Evolutionary conservation across 139 green algal species (phyloP).

Genomic region (Edaphochlamys debaryana): DNA sequence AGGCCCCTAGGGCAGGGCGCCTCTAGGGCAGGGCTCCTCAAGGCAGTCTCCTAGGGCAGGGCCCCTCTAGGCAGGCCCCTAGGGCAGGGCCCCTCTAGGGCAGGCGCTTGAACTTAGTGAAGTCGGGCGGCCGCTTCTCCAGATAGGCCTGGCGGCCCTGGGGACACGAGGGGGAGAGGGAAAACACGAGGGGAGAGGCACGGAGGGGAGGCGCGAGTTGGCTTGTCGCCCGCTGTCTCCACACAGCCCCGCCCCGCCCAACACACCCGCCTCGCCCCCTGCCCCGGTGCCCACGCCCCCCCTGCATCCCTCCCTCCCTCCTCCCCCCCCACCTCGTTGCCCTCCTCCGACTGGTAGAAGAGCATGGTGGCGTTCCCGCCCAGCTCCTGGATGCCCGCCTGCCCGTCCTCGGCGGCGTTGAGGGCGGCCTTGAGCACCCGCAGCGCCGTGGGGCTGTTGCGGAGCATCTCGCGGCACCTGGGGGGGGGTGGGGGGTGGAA

Average conservation of each 20-base stretch:
- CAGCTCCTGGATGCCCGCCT: slow-evolving; percentile 94
- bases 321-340: slow-evolving; percentile 79
- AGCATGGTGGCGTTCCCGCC: slow-evolving; percentile 95
- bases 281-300: too few relatives aligned
- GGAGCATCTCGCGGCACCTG: slow-evolving; percentile 95
- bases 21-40: too few relatives aligned
- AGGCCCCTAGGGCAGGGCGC: too few relatives aligned
- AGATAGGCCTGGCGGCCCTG: slow-evolving; percentile 87
- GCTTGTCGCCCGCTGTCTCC: too few relatives aligned
- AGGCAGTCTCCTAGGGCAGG: too few relatives aligned
- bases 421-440: slow-evolving; percentile 92
- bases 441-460: slow-evolving; percentile 94
- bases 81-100: slow-evolving; percentile 77
- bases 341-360: slow-evolving; percentile 96
- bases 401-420: slow-evolving; percentile 96
- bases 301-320: too few relatives aligned
- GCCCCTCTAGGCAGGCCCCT: too few relatives aligned
- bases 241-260: too few relatives aligned
- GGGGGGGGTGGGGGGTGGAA: not conserved
- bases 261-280: too few relatives aligned
- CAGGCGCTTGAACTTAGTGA: slow-evolving; percentile 87
- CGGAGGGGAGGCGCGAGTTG: too few relatives aligned
- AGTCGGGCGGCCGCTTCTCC: slow-evolving; percentile 91
- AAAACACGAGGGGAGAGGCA: not conserved
- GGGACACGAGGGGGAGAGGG: not conserved